Percentiles rank a stretch among this genome's conserved stretches.
phyloP scores from a whole-genome alignment of 257 asterid species.

The Lantana camara region DNA sequence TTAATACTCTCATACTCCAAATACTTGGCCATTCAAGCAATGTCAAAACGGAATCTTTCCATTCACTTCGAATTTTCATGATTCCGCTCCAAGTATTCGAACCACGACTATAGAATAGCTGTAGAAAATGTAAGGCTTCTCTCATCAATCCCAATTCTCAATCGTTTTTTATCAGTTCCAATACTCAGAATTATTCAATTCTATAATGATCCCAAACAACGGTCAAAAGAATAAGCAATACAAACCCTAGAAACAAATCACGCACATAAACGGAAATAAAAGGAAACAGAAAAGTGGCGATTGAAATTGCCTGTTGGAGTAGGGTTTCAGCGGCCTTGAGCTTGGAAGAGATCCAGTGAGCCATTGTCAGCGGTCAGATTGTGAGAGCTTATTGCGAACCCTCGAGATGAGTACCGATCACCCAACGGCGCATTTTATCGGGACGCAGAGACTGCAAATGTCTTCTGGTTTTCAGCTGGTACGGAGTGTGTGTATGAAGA shows the following conservation, averaged over 20 bases:
- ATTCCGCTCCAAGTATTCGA: not conserved
- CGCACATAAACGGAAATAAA: not conserved
- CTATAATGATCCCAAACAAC: slow-evolving; percentile 7
- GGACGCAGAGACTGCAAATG: not conserved
- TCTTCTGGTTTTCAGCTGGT: slow-evolving; percentile 10
- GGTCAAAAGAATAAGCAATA: not conserved
- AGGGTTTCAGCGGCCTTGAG: slow-evolving; percentile 95
- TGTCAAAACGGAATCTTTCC: not conserved
- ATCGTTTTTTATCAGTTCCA: not conserved
- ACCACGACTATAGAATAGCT: not conserved
- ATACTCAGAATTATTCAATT: slow-evolving; percentile 9
- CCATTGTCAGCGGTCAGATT: slow-evolving; percentile 51
- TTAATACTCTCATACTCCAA: not conserved
- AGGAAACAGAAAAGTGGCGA: slow-evolving; percentile 15
- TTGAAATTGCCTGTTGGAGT: slow-evolving; percentile 78
- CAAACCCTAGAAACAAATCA: not conserved
- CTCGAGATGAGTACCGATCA: slow-evolving; percentile 21
- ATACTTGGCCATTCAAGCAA: slow-evolving; percentile 4
- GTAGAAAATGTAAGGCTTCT: not conserved
- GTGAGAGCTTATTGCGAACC: slow-evolving; percentile 21
- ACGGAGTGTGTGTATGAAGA: slow-evolving; percentile 7
- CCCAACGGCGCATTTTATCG: slow-evolving; percentile 34
- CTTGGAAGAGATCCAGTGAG: slow-evolving; percentile 98
- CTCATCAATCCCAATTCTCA: not conserved
- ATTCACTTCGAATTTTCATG: not conserved